These are phyloP conservation scores for Apocynum venetum DNA, from an alignment of 257 asterid species.

Conservation along the genomic window DNA sequence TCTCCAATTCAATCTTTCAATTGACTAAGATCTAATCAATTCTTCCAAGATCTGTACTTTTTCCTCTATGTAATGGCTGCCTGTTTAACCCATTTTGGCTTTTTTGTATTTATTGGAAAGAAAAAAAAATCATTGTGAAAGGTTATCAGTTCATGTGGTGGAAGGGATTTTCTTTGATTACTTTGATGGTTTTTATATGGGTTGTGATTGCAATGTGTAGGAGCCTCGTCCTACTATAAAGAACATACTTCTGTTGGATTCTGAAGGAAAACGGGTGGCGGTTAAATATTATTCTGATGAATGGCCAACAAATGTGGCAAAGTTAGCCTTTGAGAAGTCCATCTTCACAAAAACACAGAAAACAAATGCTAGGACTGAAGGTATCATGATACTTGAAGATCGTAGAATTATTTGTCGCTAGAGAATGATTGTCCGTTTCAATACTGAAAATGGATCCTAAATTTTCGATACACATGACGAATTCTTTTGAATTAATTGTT, in stretches of 20 bases:
- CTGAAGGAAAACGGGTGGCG: constrained; percentile 97
- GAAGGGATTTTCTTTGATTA: neutral
- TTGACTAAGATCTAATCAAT: constrained; percentile 3
- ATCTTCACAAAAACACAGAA: constrained; percentile 83
- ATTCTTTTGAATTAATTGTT: neutral
- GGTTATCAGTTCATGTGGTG: neutral
- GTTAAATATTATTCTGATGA: constrained; percentile 89
- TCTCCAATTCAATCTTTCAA: neutral
- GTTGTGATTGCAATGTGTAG: constrained; percentile 39
- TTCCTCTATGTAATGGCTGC: neutral
- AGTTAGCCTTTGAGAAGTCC: constrained; percentile 79
- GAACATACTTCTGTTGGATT: constrained; percentile 87
- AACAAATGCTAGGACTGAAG: constrained; percentile 92
- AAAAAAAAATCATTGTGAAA: neutral
- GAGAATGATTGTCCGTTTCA: neutral
- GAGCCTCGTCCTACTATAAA: constrained; percentile 81
- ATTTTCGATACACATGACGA: neutral
- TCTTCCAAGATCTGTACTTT: constrained; percentile 1
- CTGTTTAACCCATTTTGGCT: neutral
- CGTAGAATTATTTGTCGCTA: neutral
- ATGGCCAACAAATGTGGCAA: constrained; percentile 80
- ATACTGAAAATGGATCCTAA: neutral
- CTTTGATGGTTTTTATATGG: neutral
- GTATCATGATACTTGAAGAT: constrained; percentile 26
- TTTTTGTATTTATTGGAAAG: neutral